Conservation (phyloP, 768 basidiomycete genomes). For the Boletus barrowsii region DNA sequence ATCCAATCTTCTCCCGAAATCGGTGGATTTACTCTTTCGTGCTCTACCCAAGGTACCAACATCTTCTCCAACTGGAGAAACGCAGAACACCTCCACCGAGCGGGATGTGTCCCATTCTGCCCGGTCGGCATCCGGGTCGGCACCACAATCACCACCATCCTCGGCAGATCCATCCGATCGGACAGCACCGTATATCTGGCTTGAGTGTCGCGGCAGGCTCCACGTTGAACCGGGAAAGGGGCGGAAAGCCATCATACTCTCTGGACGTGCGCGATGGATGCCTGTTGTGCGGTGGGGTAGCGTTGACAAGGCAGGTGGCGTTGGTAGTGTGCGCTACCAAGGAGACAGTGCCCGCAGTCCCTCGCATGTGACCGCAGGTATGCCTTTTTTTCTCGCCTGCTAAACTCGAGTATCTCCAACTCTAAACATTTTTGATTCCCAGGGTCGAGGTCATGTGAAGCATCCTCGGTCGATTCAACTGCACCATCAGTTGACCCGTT, state of each 20-base stretch:
- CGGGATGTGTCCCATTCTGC: background rate
- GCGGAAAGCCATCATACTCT: slow-evolving; percentile 90
- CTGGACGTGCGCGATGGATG: slow-evolving; percentile 71
- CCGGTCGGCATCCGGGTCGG: background rate
- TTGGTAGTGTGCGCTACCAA: background rate
- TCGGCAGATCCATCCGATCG: background rate
- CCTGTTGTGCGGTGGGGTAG: slow-evolving; percentile 59
- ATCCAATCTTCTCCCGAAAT: slow-evolving; percentile 37
- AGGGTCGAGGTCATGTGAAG: slow-evolving; percentile 7
- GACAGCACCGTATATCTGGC: slow-evolving; percentile 65
- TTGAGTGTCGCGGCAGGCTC: slow-evolving; percentile 85
- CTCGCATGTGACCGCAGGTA: slow-evolving; percentile 22
- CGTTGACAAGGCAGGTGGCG: slow-evolving; percentile 48
- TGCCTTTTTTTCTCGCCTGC: background rate
- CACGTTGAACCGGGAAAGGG: slow-evolving; percentile 94
- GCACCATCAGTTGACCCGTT: slow-evolving; percentile 6
- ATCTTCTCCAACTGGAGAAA: background rate
- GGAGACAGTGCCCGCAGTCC: background rate
- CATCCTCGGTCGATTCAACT: background rate
- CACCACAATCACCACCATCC: background rate
- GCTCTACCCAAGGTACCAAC: slow-evolving; percentile 56
- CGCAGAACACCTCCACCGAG: background rate
- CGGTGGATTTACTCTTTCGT: slow-evolving; percentile 84
- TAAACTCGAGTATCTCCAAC: background rate
- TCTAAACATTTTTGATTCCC: background rate